Base-by-base conservation (phyloP, 2,329 filamentous ascomycete genomes). In the Stagonosporopsis vannaccii region DNA sequence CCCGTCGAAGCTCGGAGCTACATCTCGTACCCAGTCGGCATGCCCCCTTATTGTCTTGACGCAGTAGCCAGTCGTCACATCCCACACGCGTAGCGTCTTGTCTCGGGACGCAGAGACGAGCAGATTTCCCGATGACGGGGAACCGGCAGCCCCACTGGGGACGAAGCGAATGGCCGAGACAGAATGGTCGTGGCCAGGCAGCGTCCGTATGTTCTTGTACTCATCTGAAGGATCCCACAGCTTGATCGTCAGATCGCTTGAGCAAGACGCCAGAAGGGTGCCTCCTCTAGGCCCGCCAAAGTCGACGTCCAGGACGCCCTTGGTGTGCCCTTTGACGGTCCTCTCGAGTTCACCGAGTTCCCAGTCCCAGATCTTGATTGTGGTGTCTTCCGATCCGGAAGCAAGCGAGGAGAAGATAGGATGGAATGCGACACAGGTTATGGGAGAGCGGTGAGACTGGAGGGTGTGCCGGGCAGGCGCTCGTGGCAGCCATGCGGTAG, bases 291-390 rank as follows among this genome's bases (percentile, higher is more conserved):
- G 92, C 0, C 93, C 93, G 33, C 94, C 93, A 77, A 90, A 97
- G 70, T 97, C 93, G 32, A 97, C 86, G 72, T 96, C 92, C 25
- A 95, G 79, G 1, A 97, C 92, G 3, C 91, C 87, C 71, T 90
- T 92, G 5, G 92, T 97, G 71, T 97, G 94, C 1, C 92, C 92
- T 73, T 97, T 97, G 54, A 97, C 85, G 0, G 93, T 97, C 60
- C 89, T 82, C 75, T 97, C 93, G 4, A 96, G 82, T 76, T 97
- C 93, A 43, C 94, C 94, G 22, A 96, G 79, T 70, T 97, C 93
- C 90, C 92, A 97, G 71, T 97, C 93, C 93, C 93, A 97, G 51
- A 97, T 93, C 71, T 97, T 97, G 75, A 98, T 96, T 7, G 90
- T 96, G 51, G 87, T 90, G 75, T 97, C 94, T 74, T 97, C 93